Percentiles rank a stretch among this genome's conserved stretches.
Conservation (phyloP, 2,329 filamentous ascomycete species). For the Neophaeococcomyces aloes region DNA sequence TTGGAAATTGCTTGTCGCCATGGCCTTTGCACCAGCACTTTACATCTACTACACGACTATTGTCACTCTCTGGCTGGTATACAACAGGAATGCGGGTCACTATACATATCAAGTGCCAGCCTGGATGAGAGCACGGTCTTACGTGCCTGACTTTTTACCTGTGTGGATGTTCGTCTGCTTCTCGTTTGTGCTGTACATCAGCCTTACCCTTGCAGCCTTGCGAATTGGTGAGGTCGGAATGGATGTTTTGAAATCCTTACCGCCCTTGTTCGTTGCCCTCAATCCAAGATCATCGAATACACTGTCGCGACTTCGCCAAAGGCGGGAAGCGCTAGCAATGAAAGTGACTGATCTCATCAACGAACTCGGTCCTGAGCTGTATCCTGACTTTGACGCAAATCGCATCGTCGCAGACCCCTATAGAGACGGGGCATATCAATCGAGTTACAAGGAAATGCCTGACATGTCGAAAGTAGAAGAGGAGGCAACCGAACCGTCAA, state of each 20-base stretch:
- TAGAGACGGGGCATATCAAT: slow-evolving; percentile 26
- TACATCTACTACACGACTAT: slow-evolving; percentile 71
- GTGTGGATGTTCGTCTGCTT: slow-evolving; percentile 65
- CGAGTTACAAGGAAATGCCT: slow-evolving; percentile 18
- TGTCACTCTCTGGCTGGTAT: slow-evolving; percentile 65
- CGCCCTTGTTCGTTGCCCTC: slow-evolving; percentile 74
- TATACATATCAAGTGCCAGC: slow-evolving; percentile 70
- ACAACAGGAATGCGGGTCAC: slow-evolving; percentile 71
- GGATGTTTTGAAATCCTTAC: slow-evolving; percentile 92
- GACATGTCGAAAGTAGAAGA: slow-evolving; percentile 16
- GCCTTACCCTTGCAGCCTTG: slow-evolving; percentile 83
- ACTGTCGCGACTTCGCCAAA: slow-evolving; percentile 63
- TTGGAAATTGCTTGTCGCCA: slow-evolving; percentile 84
- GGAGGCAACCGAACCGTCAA: slow-evolving; percentile 26
- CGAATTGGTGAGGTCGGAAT: slow-evolving; percentile 97
- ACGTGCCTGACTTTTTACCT: slow-evolving; percentile 67
- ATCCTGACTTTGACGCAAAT: slow-evolving; percentile 81
- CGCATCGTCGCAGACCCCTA: slow-evolving; percentile 53
- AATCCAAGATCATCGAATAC: slow-evolving; percentile 76
- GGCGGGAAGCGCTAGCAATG: slow-evolving; percentile 62
- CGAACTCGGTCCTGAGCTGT: slow-evolving; percentile 87
- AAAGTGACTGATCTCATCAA: slow-evolving; percentile 91
- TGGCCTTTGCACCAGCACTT: slow-evolving; percentile 69
- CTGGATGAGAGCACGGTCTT: slow-evolving; percentile 55
- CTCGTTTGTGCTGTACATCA: slow-evolving; percentile 71